Evolutionary conservation across 352 stramenopile genomes (phyloP), one percentile per base, ranked within the genome.

Genomic region (Globisporangium acanthophoron): DNA sequence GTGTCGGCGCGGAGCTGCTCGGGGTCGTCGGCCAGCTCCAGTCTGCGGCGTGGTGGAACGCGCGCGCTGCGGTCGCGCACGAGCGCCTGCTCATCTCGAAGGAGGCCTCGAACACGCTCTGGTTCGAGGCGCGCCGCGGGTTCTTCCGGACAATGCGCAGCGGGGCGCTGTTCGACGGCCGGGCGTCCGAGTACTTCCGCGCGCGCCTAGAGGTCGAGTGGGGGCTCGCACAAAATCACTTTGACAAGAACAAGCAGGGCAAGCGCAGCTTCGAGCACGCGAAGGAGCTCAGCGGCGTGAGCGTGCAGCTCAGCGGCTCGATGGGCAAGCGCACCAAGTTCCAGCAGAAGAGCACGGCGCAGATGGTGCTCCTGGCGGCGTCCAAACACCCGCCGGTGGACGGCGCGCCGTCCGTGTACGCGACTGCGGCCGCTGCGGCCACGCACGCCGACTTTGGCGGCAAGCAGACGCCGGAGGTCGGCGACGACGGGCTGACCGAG

Each of bases 311-410:
- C 33, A 97, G 86, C 20, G 96, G 94, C 16, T 93, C 87, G 3
- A 69, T 97, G 65, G 96, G 96, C 40, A 97, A 97, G 69, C 81
- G 94, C 51, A 98, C 94, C 43, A 99, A 98, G 67, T 98, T 90
- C 69, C 95, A 98, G 67, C 73, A 87, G 63, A 93, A 97, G 53
- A 85, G 80, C 56, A 88, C 90, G 12, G 87, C 95, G 58, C 93
- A 98, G 62, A 89, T 94, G 78, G 73, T 93, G 54, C 69, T 93
- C 20, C 74, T 90, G 15, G 83, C 80, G 1, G 74, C 74, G 33
- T 88, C 80, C 33, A 87, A 83, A 70, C 77, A 77, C 56, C 55
- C 70, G 44, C 71, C 77, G 29, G 54, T 56, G 9, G 66, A 78
- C 40, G 65, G 67, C 40, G 61, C 65, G n/a, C 49, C 66, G 46